A percentile compares a stretch with the other conserved stretches of the same genome.
These are phyloP conservation scores for Neurospora sp. DNA, from an alignment of 495 filamentous ascomycete species.

Conservation along the genomic window DNA sequence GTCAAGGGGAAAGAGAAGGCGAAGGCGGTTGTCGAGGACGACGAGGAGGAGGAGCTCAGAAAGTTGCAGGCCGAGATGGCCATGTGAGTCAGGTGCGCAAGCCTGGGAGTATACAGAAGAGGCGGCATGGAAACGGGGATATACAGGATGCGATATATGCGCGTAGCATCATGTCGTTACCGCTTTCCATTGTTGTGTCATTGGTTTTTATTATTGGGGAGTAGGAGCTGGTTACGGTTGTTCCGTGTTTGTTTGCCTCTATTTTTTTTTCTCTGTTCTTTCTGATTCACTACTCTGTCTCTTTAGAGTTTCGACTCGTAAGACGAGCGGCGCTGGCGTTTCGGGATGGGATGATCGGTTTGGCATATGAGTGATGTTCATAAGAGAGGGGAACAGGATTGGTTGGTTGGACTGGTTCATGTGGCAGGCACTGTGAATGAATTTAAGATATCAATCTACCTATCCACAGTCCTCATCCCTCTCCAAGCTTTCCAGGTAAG, in stretches of 20 bases:
- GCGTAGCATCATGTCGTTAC: background rate
- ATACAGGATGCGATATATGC: background rate
- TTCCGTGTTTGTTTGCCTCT: background rate
- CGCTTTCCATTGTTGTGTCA: background rate
- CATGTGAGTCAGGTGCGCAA: constrained; percentile 43
- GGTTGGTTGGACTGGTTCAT: background rate
- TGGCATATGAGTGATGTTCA: background rate
- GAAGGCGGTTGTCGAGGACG: constrained; percentile 61
- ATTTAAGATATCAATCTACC: background rate
- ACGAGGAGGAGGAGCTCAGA: constrained; percentile 90
- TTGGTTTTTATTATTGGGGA: background rate
- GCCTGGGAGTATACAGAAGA: constrained; percentile 1
- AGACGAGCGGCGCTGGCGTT: background rate
- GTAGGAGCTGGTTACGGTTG: background rate
- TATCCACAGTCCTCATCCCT: background rate
- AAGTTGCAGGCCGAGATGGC: constrained; percentile 97
- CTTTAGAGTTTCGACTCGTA: background rate
- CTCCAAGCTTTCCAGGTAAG: background rate
- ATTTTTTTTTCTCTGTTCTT: background rate
- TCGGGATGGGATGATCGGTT: background rate
- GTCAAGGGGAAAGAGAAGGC: constrained; percentile 49
- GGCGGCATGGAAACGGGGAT: constrained; percentile 1
- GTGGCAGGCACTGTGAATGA: background rate
- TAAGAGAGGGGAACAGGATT: background rate
- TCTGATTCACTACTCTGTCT: background rate